phyloP scores from a whole-genome alignment of 2,329 filamentous ascomycete species.

The Waltergamsia citrina region DNA sequence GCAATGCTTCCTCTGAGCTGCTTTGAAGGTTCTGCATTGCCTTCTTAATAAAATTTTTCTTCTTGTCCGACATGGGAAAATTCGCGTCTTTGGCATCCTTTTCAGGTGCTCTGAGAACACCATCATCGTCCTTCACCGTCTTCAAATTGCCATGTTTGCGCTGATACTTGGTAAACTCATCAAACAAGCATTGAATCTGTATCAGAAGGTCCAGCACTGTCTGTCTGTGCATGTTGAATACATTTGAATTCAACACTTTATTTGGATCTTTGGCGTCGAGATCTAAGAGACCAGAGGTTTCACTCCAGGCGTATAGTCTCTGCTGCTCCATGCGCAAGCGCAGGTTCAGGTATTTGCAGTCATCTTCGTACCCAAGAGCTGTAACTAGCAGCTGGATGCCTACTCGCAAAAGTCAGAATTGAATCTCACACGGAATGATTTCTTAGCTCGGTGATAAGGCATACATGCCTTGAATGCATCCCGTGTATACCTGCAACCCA shows the following conservation, averaged over 20 bases:
- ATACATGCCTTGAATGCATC: no score
- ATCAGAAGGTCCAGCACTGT: slow-evolving; percentile 37
- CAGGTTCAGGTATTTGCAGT: slow-evolving; percentile 37
- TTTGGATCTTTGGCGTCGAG: slow-evolving; percentile 28
- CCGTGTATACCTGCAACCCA: no score
- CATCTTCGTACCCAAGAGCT: slow-evolving; percentile 35
- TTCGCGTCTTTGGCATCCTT: no score
- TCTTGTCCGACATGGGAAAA: no score
- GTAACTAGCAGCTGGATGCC: slow-evolving; percentile 38
- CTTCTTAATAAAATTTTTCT: no score
- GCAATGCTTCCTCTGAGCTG: no score
- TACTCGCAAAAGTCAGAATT: no score
- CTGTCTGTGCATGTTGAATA: slow-evolving; percentile 36
- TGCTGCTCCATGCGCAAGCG: slow-evolving; percentile 40
- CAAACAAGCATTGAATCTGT: slow-evolving; percentile 35
- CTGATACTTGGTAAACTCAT: slow-evolving; percentile 34
- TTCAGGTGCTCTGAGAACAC: no score
- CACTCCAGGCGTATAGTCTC: slow-evolving; percentile 37
- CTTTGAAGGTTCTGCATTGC: no score
- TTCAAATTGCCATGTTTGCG: slow-evolving; percentile 25
- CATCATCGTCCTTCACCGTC: slow-evolving; percentile 20
- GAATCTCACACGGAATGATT: no score
- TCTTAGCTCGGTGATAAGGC: no score
- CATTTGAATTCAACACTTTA: slow-evolving; percentile 34
- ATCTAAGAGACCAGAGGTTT: slow-evolving; percentile 36